Evolutionary conservation across 768 basidiomycete genomes (phyloP).

Genomic region (Podaxis sp.): DNA sequence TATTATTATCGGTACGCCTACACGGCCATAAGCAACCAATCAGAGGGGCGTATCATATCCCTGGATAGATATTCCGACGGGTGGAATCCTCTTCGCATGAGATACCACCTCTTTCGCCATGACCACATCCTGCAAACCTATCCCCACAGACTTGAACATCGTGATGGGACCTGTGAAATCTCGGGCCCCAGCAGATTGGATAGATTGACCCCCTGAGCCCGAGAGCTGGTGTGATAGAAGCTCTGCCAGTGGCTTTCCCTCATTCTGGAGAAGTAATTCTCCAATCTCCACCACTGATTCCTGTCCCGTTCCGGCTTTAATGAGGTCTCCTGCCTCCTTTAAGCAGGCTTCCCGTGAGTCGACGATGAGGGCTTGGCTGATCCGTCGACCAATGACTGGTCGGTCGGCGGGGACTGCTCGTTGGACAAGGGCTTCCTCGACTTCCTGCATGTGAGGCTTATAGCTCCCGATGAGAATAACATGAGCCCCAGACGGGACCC

Average conservation of each 20-base stretch:
- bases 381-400: neutral
- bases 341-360: constrained; percentile 73
- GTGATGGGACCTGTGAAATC: constrained; percentile 51
- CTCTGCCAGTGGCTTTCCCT: constrained; percentile 13
- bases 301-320: constrained; percentile 43
- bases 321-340: constrained; percentile 83
- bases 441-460: constrained; percentile 78
- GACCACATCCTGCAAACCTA: constrained; percentile 86
- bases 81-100: constrained; percentile 49
- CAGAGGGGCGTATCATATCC: constrained; percentile 33
- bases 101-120: constrained; percentile 71
- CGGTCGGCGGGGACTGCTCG: constrained; percentile 38
- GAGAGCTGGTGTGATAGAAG: neutral
- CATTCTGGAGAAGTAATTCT: constrained; percentile 43
- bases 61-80: constrained; percentile 48
- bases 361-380: constrained; percentile 50
- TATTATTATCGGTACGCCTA: neutral
- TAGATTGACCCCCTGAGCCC: neutral
- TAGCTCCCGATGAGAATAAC: constrained; percentile 82
- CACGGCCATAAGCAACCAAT: neutral
- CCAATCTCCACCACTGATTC: constrained; percentile 67
- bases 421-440: constrained; percentile 55
- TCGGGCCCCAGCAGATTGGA: constrained; percentile 10
- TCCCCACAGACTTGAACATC: constrained; percentile 87
- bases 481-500: constrained; percentile 64